A percentile compares a stretch with the other conserved stretches of the same genome.
phyloP scores from a whole-genome alignment of 352 stramenopile species.

The Phytopythium litorale region DNA sequence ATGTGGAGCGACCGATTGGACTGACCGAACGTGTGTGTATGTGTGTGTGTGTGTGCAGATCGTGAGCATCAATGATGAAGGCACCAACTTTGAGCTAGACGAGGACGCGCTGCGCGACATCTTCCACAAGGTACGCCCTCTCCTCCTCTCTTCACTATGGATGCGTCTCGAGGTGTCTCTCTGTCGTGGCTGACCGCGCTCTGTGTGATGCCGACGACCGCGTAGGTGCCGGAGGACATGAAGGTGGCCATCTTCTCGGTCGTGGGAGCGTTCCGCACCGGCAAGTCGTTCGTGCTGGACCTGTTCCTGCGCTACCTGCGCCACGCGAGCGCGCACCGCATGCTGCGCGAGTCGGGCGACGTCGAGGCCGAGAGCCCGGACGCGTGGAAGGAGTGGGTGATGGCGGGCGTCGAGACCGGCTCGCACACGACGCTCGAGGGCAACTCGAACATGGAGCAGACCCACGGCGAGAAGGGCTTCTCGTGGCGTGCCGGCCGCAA shows the following conservation, averaged over 20 bases:
- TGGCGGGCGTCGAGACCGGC: slow-evolving; percentile 49
- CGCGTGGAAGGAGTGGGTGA: slow-evolving; percentile 63
- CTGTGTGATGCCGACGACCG: neutral
- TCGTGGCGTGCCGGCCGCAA: slow-evolving; percentile 95
- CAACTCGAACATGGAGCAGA: slow-evolving; percentile 83
- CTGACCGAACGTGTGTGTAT: too few species aligned
- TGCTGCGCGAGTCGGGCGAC: slow-evolving; percentile 40
- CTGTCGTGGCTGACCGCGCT: neutral
- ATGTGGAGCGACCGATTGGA: too few species aligned
- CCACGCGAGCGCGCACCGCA: slow-evolving; percentile 47
- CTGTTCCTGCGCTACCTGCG: slow-evolving; percentile 97
- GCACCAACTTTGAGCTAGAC: slow-evolving; percentile 83
- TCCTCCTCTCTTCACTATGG: neutral
- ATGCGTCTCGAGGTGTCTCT: too few species aligned
- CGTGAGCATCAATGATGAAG: slow-evolving; percentile 86
- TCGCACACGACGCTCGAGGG: slow-evolving; percentile 66
- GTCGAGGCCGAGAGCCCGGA: slow-evolving; percentile 41
- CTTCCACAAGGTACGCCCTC: slow-evolving; percentile 46
- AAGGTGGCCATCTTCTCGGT: slow-evolving; percentile 98
- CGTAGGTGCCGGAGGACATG: slow-evolving; percentile 84
- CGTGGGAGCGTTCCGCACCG: slow-evolving; percentile 98
- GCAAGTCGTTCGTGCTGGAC: slow-evolving; percentile 98
- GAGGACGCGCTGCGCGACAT: slow-evolving; percentile 65
- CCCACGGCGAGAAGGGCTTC: slow-evolving; percentile 88
- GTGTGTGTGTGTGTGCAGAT: slow-evolving; percentile 30